phyloP scores from a whole-genome alignment of 495 filamentous ascomycete genomes.

The Penicillium tannophilum region DNA sequence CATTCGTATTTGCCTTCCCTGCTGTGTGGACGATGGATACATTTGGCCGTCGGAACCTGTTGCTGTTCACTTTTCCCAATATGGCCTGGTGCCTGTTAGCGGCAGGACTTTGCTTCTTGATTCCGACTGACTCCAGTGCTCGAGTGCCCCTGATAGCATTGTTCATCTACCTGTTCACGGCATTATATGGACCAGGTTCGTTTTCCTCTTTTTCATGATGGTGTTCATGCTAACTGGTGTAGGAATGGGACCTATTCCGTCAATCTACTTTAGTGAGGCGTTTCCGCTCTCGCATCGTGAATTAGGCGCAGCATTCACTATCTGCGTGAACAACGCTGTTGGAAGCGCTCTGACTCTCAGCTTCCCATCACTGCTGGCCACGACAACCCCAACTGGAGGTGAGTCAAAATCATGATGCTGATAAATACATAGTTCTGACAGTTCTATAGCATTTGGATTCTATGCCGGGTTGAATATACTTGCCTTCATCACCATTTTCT shows the following conservation, averaged over 20 bases:
- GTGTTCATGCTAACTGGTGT: not conserved
- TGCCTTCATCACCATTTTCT: slow-evolving; percentile 70
- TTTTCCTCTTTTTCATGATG: not conserved
- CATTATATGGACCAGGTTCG: slow-evolving; percentile 63
- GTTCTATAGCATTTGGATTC: slow-evolving; percentile 48
- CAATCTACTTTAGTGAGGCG: slow-evolving; percentile 74
- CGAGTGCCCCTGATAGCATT: slow-evolving; percentile 62
- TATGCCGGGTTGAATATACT: slow-evolving; percentile 62
- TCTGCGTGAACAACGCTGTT: slow-evolving; percentile 21
- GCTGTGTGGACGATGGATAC: slow-evolving; percentile 85
- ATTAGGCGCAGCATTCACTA: slow-evolving; percentile 15
- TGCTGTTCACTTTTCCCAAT: slow-evolving; percentile 81
- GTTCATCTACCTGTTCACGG: slow-evolving; percentile 66
- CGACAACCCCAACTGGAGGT: slow-evolving; percentile 69
- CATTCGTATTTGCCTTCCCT: slow-evolving; percentile 78
- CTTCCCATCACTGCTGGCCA: slow-evolving; percentile 70
- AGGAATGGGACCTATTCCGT: slow-evolving; percentile 64
- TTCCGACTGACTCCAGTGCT: slow-evolving; percentile 49
- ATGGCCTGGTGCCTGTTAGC: slow-evolving; percentile 79
- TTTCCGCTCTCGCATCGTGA: slow-evolving; percentile 72
- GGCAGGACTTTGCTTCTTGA: slow-evolving; percentile 68
- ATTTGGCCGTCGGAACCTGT: slow-evolving; percentile 71
- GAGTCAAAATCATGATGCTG: slow-evolving; percentile 52
- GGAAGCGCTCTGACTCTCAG: slow-evolving; percentile 32
- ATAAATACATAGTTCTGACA: slow-evolving; percentile 59